Base-by-base conservation (phyloP, 73 alveolate genomes). In the Paramecium biaurelia region DNA sequence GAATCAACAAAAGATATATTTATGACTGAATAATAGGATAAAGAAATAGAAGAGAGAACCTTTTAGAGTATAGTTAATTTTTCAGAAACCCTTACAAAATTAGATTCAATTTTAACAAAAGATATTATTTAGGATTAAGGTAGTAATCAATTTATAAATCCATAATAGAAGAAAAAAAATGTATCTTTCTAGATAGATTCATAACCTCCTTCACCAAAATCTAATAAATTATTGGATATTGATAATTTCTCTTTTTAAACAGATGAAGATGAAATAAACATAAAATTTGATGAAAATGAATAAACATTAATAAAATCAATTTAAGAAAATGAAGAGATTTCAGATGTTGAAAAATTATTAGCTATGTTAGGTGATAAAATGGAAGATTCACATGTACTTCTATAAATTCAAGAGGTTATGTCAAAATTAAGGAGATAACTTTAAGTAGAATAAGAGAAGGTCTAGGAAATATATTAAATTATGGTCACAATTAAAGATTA, bases 1-100 rank as follows among this genome's bases (percentile, higher is more conserved):
- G 90, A 79, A 79, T 79, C 90, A 41, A 79, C 74, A 12, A 79
- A 47, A 79, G 90, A 79, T 12, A 79, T 79, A 20, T 79, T 79
- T 18, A 79, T 45, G 74, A 23, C 43, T 21, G 90, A 79, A 79
- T 42, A 79, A 26, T 79, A 79, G 28, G 90, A 79, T 45, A 79
- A 42, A 24, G 90, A 79, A 37, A 34, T 79, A 20, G 90, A 79
- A 24, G 90, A 79, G 15, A 79, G 90, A 79, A 79, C 90, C 21
- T 79, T 43, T 47, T 23, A 79, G 18, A 79, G 90, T 26, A 41
- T 79, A 42, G 35, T 79, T 11, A 79, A 47, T 30, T 79, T 79
- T 42, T 79, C 14, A 34, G 90, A 79, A 14, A 34, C 90, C 4
- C 42, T 79, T 21, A 79, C 45, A 3, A 30, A 43, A 79, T 79